A percentile compares a stretch with the other conserved stretches of the same genome.
Evolutionary conservation across 2,329 filamentous ascomycete genomes (phyloP).

Genomic region (Ophiostoma pallidulum): DNA sequence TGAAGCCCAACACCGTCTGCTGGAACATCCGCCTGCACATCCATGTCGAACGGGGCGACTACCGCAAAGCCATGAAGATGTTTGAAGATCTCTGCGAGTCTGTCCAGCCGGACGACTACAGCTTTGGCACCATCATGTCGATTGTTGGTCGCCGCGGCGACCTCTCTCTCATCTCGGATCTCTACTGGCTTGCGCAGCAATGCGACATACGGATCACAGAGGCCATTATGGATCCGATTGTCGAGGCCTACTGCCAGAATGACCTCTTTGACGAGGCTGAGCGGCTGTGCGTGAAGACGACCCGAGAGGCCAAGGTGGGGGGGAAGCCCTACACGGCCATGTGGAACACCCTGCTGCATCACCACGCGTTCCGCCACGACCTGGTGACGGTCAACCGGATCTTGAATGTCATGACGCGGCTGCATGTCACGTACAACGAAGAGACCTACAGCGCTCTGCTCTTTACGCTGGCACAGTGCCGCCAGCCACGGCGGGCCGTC

Average conservation of each 20-base stretch:
- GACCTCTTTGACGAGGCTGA: conserved; percentile 46
- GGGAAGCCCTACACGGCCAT: conserved; percentile 42
- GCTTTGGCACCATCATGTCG: conserved; percentile 65
- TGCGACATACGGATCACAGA: conserved; percentile 39
- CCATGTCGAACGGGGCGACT: conserved; percentile 55
- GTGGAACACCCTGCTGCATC: conserved; percentile 70
- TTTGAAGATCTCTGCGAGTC: conserved; percentile 50
- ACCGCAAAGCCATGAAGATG: conserved; percentile 52
- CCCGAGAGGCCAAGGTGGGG: conserved; percentile 38
- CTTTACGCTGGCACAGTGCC: conserved; percentile 37
- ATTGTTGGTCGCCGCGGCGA: conserved; percentile 65
- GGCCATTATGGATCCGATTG: conserved; percentile 53
- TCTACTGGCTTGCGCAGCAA: conserved; percentile 52
- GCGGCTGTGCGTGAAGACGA: conserved; percentile 46
- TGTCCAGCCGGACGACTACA: conserved; percentile 49
- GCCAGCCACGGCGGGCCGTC: conserved; percentile 41
- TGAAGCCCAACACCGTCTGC: conserved; percentile 47
- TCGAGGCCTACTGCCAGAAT: conserved; percentile 58
- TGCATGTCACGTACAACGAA: conserved; percentile 37
- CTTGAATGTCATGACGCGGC: conserved; percentile 39
- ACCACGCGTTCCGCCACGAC: conserved; percentile 55
- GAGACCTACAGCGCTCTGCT: conserved; percentile 43
- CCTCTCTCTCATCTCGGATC: conserved; percentile 53
- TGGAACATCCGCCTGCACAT: conserved; percentile 75
- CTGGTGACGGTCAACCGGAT: conserved; percentile 39